Evolutionary conservation across 2,329 filamentous ascomycete genomes (phyloP).

Genomic region (Diplodia scrobiculata): DNA sequence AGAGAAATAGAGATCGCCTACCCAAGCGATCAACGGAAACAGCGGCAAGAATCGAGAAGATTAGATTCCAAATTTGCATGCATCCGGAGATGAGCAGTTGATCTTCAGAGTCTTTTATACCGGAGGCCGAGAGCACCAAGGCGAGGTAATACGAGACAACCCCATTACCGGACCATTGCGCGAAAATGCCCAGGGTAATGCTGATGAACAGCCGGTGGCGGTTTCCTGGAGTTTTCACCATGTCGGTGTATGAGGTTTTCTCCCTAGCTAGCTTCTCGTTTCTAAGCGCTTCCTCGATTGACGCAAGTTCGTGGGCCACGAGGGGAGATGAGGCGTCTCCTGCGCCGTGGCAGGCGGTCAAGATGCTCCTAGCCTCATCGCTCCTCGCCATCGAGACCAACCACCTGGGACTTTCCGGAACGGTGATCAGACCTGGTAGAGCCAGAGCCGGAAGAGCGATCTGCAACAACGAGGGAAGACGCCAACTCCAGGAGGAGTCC

Average conservation of each 20-base stretch:
- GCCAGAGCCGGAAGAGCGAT: conserved; percentile 53
- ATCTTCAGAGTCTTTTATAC: conserved; percentile 40
- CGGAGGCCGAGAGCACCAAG: conserved; percentile 40
- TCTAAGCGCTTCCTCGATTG: conserved; percentile 54
- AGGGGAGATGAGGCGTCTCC: conserved; percentile 48
- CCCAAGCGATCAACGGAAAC: conserved; percentile 43
- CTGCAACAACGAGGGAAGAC: conserved; percentile 47
- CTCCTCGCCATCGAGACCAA: conserved; percentile 48
- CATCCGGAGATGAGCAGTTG: conserved; percentile 49
- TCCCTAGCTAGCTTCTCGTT: conserved; percentile 54
- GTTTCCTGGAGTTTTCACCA: conserved; percentile 56
- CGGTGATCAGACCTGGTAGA: conserved; percentile 46
- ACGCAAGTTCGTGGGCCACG: conserved; percentile 53
- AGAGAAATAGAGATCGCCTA: conserved; percentile 42
- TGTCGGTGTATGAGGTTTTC: conserved; percentile 49
- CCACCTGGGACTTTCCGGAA: conserved; percentile 62
- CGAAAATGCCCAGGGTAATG: conserved; percentile 58
- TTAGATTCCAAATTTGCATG: conserved; percentile 64
- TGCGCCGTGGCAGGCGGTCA: conserved; percentile 58
- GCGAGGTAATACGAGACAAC: conserved; percentile 50
- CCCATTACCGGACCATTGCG: conserved; percentile 61
- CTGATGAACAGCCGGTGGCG: conserved; percentile 58
- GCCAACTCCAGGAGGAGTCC: conserved; percentile 45
- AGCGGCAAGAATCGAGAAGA: conserved; percentile 54
- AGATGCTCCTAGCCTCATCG: conserved; percentile 54